phyloP scores from a whole-genome alignment of 1,284 basidiomycete species.

The Ganoderma boninense region DNA sequence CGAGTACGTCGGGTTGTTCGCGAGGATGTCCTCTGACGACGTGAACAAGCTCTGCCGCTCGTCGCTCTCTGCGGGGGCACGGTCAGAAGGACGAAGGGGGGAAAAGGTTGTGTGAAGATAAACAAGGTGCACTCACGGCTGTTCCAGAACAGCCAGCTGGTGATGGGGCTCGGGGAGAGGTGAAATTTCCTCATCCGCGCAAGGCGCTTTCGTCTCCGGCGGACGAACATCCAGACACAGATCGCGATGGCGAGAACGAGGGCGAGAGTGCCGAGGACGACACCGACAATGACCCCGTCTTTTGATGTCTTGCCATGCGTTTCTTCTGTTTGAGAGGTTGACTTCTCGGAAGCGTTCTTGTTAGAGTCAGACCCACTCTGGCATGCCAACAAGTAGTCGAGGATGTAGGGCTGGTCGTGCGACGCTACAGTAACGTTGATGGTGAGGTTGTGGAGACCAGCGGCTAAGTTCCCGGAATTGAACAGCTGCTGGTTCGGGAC shows the following conservation, averaged over 20 bases:
- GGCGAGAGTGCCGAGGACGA: slow-evolving; percentile 26
- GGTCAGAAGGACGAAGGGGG: too few species aligned
- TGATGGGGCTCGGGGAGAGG: slow-evolving; percentile 30
- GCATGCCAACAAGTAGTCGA: slow-evolving; percentile 47
- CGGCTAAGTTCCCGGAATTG: slow-evolving; percentile 40
- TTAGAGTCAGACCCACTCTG: slow-evolving; percentile 28
- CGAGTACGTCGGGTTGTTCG: slow-evolving; percentile 42
- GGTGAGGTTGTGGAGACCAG: slow-evolving; percentile 45
- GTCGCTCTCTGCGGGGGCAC: slow-evolving; percentile 2
- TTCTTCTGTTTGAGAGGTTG: not conserved
- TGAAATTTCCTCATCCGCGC: slow-evolving; percentile 18
- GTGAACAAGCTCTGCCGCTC: slow-evolving; percentile 44
- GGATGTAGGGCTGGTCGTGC: slow-evolving; percentile 46
- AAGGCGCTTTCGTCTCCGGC: slow-evolving; percentile 18
- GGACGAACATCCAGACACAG: slow-evolving; percentile 24
- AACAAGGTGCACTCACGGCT: slow-evolving; percentile 22
- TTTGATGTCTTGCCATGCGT: not conserved
- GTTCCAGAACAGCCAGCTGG: slow-evolving; percentile 34
- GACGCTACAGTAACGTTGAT: slow-evolving; percentile 45
- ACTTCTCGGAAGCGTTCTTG: not conserved
- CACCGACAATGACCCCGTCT: slow-evolving; percentile 25
- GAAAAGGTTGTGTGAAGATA: too few species aligned
- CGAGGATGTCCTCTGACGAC: slow-evolving; percentile 51
- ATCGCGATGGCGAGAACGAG: slow-evolving; percentile 26
- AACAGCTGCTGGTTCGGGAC: slow-evolving; percentile 55